These are phyloP conservation scores for Naumovozyma baii DNA, from an alignment of 805 yeast species.

Conservation along the genomic window DNA sequence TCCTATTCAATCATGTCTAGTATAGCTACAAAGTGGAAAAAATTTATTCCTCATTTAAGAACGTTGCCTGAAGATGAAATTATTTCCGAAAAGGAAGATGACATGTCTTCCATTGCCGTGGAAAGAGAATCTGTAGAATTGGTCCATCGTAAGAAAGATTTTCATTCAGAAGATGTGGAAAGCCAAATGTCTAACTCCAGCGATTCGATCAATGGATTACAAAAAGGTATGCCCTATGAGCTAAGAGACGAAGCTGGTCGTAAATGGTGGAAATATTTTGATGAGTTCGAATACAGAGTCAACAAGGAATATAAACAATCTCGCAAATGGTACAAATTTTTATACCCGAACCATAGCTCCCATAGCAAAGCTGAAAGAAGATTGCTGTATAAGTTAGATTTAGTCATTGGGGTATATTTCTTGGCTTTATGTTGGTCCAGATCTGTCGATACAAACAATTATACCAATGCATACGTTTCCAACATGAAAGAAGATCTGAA, in stretches of 20 bases:
- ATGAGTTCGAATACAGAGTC: conserved; percentile 43
- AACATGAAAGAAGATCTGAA: conserved; percentile 51
- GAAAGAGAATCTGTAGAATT: neutral
- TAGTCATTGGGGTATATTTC: conserved; percentile 45
- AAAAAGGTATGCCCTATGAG: conserved; percentile 30
- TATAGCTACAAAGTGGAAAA: conserved; percentile 10
- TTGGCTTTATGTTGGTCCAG: conserved; percentile 61
- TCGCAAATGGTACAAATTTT: conserved; percentile 27
- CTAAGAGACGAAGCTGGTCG: conserved; percentile 33
- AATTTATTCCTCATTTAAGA: conserved; percentile 22
- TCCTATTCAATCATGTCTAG: neutral
- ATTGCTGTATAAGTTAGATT: conserved; percentile 45
- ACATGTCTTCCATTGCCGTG: neutral
- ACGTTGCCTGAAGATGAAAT: conserved; percentile 10
- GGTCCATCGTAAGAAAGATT: neutral
- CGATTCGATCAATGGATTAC: conserved; percentile 7
- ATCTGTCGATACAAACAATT: conserved; percentile 50
- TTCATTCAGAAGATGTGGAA: neutral
- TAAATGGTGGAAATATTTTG: conserved; percentile 39
- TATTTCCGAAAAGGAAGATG: neutral
- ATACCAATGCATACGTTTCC: conserved; percentile 57
- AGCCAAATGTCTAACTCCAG: conserved; percentile 2
- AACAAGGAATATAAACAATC: conserved; percentile 28
- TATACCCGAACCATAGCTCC: conserved; percentile 29
- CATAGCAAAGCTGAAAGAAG: conserved; percentile 37